Percentiles rank a stretch among this genome's conserved stretches.
Evolutionary conservation across 2,329 filamentous ascomycete genomes (phyloP).

Genomic region (Corinectria fuckeliana): DNA sequence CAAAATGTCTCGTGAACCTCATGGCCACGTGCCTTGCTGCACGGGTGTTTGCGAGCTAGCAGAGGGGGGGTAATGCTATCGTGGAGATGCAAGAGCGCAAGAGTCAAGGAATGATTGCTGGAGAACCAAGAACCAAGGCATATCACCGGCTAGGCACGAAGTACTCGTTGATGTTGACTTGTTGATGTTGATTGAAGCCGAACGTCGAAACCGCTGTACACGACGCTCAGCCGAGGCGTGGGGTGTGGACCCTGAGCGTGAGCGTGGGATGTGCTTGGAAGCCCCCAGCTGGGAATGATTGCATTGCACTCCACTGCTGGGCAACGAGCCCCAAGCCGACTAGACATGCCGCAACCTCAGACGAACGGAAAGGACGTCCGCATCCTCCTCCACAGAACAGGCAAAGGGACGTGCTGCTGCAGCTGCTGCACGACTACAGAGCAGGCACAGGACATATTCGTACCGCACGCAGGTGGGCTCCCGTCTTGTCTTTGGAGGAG

Average conservation of each 20-base stretch:
- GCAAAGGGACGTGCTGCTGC: not conserved
- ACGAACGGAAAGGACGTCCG: not conserved
- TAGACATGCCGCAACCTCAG: constrained; percentile 6
- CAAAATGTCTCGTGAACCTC: constrained; percentile 19
- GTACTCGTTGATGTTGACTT: not conserved
- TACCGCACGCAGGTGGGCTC: not conserved
- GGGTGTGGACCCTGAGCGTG: too few species aligned
- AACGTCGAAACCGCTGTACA: not conserved
- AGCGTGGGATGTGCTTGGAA: constrained; percentile 4
- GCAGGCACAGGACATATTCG: too few species aligned
- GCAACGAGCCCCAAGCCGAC: constrained; percentile 3
- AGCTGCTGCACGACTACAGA: not conserved
- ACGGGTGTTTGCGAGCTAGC: not conserved
- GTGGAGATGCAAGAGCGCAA: not conserved
- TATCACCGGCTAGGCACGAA: not conserved
- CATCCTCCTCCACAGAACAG: not conserved
- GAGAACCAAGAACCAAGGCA: too few species aligned
- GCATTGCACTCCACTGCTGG: constrained; percentile 6
- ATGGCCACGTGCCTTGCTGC: constrained; percentile 3
- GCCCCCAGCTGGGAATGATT: not conserved
- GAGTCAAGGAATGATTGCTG: not conserved
- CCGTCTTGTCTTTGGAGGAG: not conserved
- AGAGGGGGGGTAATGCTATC: too few species aligned
- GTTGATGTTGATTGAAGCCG: not conserved
- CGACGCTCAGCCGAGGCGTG: not conserved